Conservation (phyloP, 169 alveolate genomes). For the Cryptosporidium canis region DNA sequence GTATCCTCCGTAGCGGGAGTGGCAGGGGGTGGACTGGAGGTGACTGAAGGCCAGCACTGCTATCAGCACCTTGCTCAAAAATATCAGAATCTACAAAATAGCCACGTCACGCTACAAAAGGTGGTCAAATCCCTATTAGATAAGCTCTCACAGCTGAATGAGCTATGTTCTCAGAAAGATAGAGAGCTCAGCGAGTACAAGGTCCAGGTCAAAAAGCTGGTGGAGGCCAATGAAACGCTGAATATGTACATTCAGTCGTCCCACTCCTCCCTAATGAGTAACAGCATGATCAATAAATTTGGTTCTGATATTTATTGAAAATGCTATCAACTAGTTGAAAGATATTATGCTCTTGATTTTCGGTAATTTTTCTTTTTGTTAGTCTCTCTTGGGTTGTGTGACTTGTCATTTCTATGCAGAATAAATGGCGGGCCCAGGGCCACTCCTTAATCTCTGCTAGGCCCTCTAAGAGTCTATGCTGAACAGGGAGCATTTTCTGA, state of each 20-base stretch:
- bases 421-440: background rate
- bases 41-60: background rate
- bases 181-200: slow-evolving; percentile 43
- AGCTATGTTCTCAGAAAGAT: slow-evolving; percentile 39
- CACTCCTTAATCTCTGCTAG: background rate
- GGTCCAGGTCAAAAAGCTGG: slow-evolving; percentile 26
- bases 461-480: no score
- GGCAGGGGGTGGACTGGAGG: background rate
- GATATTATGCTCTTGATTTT: background rate
- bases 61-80: slow-evolving; percentile 2
- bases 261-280: slow-evolving; percentile 63
- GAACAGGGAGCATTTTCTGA: no score
- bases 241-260: slow-evolving; percentile 69
- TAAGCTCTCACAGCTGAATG: slow-evolving; percentile 32
- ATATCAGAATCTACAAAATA: slow-evolving; percentile 47
- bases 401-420: background rate
- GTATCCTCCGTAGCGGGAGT: background rate
- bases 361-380: background rate
- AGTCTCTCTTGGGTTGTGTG: background rate
- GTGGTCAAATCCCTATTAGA: slow-evolving; percentile 62
- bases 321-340: background rate
- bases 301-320: slow-evolving; percentile 65
- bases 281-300: slow-evolving; percentile 63
- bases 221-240: slow-evolving; percentile 63
- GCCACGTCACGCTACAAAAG: slow-evolving; percentile 60